Evolutionary conservation across 257 asterid species (phyloP).

Genomic region (Hygrophila difformis): DNA sequence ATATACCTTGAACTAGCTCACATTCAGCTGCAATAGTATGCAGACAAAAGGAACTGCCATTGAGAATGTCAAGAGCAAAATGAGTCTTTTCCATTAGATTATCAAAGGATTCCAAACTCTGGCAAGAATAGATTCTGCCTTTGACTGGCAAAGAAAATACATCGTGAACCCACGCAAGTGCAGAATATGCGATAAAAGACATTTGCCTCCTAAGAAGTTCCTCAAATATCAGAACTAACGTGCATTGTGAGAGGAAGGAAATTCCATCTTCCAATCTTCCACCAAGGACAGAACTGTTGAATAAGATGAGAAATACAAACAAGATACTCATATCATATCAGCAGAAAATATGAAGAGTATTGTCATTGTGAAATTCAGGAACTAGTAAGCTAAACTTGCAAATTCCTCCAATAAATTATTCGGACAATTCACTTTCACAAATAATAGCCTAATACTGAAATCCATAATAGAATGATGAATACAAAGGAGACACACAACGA

Average conservation of each 20-base stretch:
- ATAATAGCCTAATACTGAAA: no score
- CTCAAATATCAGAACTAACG: slow-evolving; percentile 39
- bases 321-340: no score
- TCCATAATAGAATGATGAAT: no score
- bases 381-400: no score
- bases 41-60: slow-evolving; percentile 57
- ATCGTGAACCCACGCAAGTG: slow-evolving; percentile 71
- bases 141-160: slow-evolving; percentile 34
- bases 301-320: slow-evolving; percentile 20
- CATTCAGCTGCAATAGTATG: slow-evolving; percentile 39
- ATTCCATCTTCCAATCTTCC: slow-evolving; percentile 39
- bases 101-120: slow-evolving; percentile 32
- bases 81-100: slow-evolving; percentile 45
- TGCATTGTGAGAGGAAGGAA: slow-evolving; percentile 46
- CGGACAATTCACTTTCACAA: no score
- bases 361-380: no score
- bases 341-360: no score
- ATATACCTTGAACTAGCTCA: slow-evolving; percentile 50
- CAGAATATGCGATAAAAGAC: slow-evolving; percentile 54
- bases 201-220: slow-evolving; percentile 49
- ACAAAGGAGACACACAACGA: no score
- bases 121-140: slow-evolving; percentile 23
- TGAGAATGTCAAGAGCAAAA: slow-evolving; percentile 69
- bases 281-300: slow-evolving; percentile 81
- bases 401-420: no score